Base-by-base conservation (phyloP, 306 rosid species). In the Rosa persica region DNA sequence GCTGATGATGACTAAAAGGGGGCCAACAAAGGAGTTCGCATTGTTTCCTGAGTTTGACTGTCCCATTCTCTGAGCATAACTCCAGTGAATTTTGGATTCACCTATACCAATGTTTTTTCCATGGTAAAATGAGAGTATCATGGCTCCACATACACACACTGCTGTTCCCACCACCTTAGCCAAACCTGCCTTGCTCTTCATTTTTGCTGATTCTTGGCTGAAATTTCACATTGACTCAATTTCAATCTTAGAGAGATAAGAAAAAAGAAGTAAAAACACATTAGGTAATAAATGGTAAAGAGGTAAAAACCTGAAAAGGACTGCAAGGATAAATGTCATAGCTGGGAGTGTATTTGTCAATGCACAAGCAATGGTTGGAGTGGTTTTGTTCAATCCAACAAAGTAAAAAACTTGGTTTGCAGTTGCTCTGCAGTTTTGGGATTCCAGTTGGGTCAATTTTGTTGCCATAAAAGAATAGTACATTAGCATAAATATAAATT, bases 301-400 rank as follows among this genome's bases (percentile, higher is more conserved):
- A 19, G 25, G 47, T 67, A 67, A 2, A 67, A 58, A 90, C 97
- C 97, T 85, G 88, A 82, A 93, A 51, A 95, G 0, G 22, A 87
- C 52, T 36, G 98, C 98, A n/a, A 95, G 90, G 57, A 93, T 7
- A 75, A 95, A 91, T 34, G 99, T 91, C 81, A 91, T 88, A n/a
- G 98, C 97, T 10, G 98, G 98, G 65, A 95, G 96, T 73, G 89
- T 81, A 82, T 95, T 93, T 61, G 76, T 73, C 42, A 91, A 76
- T 12, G 99, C 98, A 72, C 88, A 80, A 47, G 91, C 89, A 52
- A 89, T 75, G 6, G 96, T 93, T 47, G 99, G 86, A 1, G 87
- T 81, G 43, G 93, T 82, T 49, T 83, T 75, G 46, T 89, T 91
- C 40, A 95, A 88, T 62, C 98, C 97, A 61, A 85, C 55, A 30